Evolutionary conservation across 371 early-diverging fungal species (phyloP).

Genomic region (Mucor piriformis): DNA sequence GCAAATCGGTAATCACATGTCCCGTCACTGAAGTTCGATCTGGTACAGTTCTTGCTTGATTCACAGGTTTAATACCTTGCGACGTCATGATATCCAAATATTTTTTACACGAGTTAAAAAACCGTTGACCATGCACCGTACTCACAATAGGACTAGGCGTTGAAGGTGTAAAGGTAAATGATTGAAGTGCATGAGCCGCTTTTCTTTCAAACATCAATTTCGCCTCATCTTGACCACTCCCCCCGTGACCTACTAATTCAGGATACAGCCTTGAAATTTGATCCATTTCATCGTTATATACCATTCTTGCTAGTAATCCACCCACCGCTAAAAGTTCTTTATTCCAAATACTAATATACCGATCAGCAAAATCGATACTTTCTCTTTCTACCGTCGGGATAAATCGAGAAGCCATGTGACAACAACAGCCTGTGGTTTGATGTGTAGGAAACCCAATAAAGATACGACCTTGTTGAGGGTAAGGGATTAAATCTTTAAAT

Average conservation of each 20-base stretch:
- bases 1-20: conserved; percentile 21
- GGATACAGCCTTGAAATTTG: conserved; percentile 59
- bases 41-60: conserved; percentile 49
- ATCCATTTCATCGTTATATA: conserved; percentile 81
- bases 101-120: conserved; percentile 55
- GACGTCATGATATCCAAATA: conserved; percentile 68
- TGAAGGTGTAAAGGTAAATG: conserved; percentile 71
- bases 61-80: conserved; percentile 63
- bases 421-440: conserved; percentile 88
- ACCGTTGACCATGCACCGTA: conserved; percentile 56
- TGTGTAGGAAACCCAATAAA: conserved; percentile 93
- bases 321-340: conserved; percentile 78
- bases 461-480: conserved; percentile 80
- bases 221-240: conserved; percentile 24
- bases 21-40: conserved; percentile 16
- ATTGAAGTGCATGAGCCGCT: conserved; percentile 70
- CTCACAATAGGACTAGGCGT: conserved; percentile 78
- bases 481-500: conserved; percentile 75
- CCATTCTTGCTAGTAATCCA: conserved; percentile 71
- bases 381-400: conserved; percentile 94
- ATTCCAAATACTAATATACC: conserved; percentile 82
- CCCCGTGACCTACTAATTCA: conserved; percentile 49
- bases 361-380: conserved; percentile 90
- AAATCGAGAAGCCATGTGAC: conserved; percentile 83
- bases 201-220: conserved; percentile 64